Conservation (phyloP, 345 rosid species). For the Eutrema heterophyllum region DNA sequence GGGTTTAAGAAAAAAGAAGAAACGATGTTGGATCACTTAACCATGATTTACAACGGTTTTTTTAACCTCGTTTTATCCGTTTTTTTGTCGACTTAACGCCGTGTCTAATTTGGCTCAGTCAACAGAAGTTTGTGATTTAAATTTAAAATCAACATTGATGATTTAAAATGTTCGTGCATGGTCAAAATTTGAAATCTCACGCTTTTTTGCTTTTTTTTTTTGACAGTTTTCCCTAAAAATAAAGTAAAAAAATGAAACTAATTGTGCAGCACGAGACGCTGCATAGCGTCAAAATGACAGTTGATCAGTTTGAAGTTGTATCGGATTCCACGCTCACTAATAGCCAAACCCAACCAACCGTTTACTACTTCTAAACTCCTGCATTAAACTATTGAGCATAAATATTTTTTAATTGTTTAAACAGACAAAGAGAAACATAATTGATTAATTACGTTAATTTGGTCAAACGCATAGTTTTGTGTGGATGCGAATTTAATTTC, state of each 20-base stretch:
- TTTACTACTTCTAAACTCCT: slow-evolving; percentile 9
- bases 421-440: neutral
- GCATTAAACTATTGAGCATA: slow-evolving; percentile 1
- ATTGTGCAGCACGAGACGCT: slow-evolving; percentile 15
- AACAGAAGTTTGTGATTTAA: too few species aligned
- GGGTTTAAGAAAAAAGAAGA: too few species aligned
- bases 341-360: slow-evolving; percentile 19
- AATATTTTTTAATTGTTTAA: neutral
- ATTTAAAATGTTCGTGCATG: too few species aligned
- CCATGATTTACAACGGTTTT: too few species aligned
- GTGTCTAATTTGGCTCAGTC: too few species aligned
- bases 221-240: too few species aligned
- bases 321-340: slow-evolving; percentile 19
- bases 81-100: too few species aligned
- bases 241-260: neutral
- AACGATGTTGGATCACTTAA: too few species aligned
- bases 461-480: slow-evolving; percentile 31
- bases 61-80: too few species aligned
- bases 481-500: slow-evolving; percentile 20
- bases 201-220: too few species aligned
- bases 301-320: slow-evolving; percentile 24
- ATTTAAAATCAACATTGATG: too few species aligned
- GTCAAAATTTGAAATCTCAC: too few species aligned
- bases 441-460: neutral
- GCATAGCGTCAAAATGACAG: slow-evolving; percentile 27